These are phyloP conservation scores for Collybiopsis luxurians DNA, from an alignment of 768 basidiomycete species.

Conservation along the genomic window DNA sequence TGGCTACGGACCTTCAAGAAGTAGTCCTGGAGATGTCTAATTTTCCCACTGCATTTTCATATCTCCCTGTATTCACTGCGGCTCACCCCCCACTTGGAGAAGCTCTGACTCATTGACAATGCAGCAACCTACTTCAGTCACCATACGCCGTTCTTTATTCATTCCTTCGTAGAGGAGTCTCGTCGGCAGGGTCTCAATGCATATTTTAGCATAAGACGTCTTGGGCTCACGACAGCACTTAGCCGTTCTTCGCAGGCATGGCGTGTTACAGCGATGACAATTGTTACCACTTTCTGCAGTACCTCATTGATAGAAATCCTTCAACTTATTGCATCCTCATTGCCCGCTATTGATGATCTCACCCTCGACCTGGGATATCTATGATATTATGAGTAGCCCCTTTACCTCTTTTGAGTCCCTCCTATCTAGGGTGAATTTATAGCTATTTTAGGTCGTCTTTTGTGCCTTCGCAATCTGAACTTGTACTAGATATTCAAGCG, in stretches of 20 bases:
- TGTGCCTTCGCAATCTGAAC: neutral
- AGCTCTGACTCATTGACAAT: neutral
- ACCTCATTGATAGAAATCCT: neutral
- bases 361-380: neutral
- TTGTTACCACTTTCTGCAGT: neutral
- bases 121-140: neutral
- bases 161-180: neutral
- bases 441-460: neutral
- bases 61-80: neutral
- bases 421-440: neutral
- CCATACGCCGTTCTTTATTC: neutral
- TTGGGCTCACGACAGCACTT: neutral
- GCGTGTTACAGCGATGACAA: neutral
- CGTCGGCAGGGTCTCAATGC: neutral
- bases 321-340: neutral
- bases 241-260: neutral
- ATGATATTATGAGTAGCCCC: neutral
- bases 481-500: neutral
- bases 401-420: neutral
- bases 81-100: neutral
- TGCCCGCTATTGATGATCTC: neutral
- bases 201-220: neutral
- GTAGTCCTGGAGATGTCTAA: neutral
- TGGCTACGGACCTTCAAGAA: neutral
- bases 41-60: neutral